Conservation (phyloP, 148 eudicot species). For the Rhododendron williamsianum region DNA sequence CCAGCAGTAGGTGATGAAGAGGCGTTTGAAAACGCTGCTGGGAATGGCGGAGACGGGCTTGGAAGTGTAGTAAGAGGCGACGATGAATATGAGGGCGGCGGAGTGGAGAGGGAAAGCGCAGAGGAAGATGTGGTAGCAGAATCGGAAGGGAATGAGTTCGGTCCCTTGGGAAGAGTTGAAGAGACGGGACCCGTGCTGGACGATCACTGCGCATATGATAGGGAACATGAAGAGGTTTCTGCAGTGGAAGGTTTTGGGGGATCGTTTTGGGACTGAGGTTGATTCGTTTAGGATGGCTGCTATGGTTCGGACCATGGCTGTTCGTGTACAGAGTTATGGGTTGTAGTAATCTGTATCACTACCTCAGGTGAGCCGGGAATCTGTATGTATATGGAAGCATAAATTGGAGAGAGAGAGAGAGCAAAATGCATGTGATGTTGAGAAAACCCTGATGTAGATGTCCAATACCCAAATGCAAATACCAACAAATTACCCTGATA, state of each 20-base stretch:
- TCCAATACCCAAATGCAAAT: too few species aligned
- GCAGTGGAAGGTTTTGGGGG: neutral
- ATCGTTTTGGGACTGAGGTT: neutral
- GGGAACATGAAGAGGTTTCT: too few species aligned
- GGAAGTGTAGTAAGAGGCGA: too few species aligned
- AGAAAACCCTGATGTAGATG: neutral
- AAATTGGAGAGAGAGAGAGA: neutral
- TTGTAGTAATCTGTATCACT: neutral
- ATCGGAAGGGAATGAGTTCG: too few species aligned
- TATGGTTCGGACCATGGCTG: neutral
- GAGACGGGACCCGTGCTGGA: too few species aligned
- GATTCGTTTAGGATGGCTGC: neutral
- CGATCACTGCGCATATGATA: too few species aligned
- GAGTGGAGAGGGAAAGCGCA: neutral
- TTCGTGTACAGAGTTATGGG: neutral
- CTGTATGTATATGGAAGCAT: neutral
- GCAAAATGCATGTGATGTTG: neutral
- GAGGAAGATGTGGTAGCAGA: neutral
- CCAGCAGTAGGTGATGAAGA: too few species aligned
- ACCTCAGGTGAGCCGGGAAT: neutral
- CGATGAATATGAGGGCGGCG: too few species aligned
- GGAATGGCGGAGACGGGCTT: too few species aligned
- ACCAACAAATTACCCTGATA: too few species aligned
- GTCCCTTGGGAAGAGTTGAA: too few species aligned
- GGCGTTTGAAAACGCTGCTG: too few species aligned